These are phyloP conservation scores for Rhizophora apiculata DNA, from an alignment of 345 rosid genomes.

Conservation along the genomic window DNA sequence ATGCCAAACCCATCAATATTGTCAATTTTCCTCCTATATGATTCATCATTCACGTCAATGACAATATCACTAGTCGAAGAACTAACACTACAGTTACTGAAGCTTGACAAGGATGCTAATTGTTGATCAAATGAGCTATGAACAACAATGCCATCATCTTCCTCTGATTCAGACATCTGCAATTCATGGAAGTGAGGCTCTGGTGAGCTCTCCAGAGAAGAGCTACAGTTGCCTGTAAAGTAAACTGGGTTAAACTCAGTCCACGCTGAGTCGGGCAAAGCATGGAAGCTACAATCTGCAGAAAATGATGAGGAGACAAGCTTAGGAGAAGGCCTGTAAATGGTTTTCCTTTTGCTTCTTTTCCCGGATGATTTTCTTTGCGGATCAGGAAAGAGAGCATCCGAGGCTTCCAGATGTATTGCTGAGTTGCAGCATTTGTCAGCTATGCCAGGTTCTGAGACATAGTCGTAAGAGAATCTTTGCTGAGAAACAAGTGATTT, in stretches of 20 bases:
- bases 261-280: background rate
- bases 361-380: slow-evolving; percentile 15
- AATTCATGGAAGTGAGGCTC: slow-evolving; percentile 24
- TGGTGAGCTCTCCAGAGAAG: slow-evolving; percentile 34
- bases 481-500: slow-evolving; percentile 12
- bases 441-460: slow-evolving; percentile 15
- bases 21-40: slow-evolving; percentile 9
- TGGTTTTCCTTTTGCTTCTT: slow-evolving; percentile 22
- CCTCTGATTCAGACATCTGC: slow-evolving; percentile 32
- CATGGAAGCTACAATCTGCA: background rate
- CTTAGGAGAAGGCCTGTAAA: slow-evolving; percentile 32
- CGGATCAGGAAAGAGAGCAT: slow-evolving; percentile 14
- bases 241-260: slow-evolving; percentile 13
- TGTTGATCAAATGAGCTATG: slow-evolving; percentile 18
- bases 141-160: slow-evolving; percentile 13
- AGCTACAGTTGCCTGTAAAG: slow-evolving; percentile 30
- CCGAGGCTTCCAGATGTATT: slow-evolving; percentile 21
- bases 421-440: slow-evolving; percentile 32
- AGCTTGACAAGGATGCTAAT: slow-evolving; percentile 13
- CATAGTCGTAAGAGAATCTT: slow-evolving; percentile 10
- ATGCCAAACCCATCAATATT: slow-evolving; percentile 18
- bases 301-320: slow-evolving; percentile 29
- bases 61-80: slow-evolving; percentile 45
- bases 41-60: slow-evolving; percentile 34
- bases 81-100: slow-evolving; percentile 29